Conservation (phyloP, 1,284 basidiomycete species). For the Cryptococcus sp. region DNA sequence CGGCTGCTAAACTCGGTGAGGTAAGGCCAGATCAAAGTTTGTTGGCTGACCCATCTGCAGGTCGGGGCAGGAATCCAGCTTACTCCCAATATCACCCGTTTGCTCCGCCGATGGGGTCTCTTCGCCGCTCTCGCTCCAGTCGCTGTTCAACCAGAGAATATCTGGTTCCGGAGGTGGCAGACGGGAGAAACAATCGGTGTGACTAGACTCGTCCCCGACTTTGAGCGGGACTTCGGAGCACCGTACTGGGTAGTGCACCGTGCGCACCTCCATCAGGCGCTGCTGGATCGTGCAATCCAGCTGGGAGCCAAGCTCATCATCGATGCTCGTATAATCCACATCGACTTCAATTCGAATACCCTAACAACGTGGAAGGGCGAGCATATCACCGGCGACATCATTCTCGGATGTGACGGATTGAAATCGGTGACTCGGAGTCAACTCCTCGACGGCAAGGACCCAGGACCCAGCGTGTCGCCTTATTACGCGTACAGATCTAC, state of each 20-base stretch:
- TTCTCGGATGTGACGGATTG: slow-evolving; percentile 58
- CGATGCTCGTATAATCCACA: slow-evolving; percentile 47
- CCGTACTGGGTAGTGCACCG: slow-evolving; percentile 60
- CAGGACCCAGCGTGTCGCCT: slow-evolving; percentile 5
- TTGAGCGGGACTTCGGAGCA: slow-evolving; percentile 50
- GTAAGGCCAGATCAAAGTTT: slow-evolving; percentile 55
- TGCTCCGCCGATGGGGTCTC: slow-evolving; percentile 56
- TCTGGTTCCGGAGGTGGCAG: slow-evolving; percentile 54
- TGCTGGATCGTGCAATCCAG: slow-evolving; percentile 53
- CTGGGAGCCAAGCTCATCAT: slow-evolving; percentile 53
- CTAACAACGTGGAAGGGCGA: slow-evolving; percentile 50
- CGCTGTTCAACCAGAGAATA: slow-evolving; percentile 50
- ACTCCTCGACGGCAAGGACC: slow-evolving; percentile 6
- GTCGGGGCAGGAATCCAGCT: slow-evolving; percentile 56
- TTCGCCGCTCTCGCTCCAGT: slow-evolving; percentile 48
- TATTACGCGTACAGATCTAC: slow-evolving; percentile 13
- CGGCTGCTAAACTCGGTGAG: slow-evolving; percentile 52
- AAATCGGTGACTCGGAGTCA: slow-evolving; percentile 38
- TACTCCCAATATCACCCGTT: slow-evolving; percentile 52
- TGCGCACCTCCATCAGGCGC: slow-evolving; percentile 55
- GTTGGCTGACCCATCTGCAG: too few species aligned
- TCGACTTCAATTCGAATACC: slow-evolving; percentile 48
- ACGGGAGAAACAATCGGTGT: slow-evolving; percentile 52
- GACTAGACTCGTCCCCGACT: slow-evolving; percentile 49
- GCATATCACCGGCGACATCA: slow-evolving; percentile 51